phyloP scores from a whole-genome alignment of 2,329 filamentous ascomycete species.

The Xylaria sp. region DNA sequence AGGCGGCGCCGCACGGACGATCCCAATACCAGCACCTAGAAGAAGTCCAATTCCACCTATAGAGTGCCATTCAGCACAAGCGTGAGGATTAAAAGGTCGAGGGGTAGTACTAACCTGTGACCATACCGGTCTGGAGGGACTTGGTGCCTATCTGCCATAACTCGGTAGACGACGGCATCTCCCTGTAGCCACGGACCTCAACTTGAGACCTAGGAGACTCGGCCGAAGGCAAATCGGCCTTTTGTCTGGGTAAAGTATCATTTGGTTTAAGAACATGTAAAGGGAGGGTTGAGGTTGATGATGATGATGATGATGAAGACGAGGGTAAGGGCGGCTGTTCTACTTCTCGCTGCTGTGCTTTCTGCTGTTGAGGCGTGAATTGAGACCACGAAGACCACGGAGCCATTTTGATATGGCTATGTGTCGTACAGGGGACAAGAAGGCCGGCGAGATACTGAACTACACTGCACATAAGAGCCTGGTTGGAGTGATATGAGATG shows the following conservation, averaged over 20 bases:
- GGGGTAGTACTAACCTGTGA: constrained; percentile 42
- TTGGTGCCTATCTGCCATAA: constrained; percentile 45
- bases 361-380: constrained; percentile 30
- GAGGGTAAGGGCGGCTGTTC: constrained; percentile 6
- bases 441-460: neutral
- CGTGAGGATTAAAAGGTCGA: constrained; percentile 9
- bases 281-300: constrained; percentile 6
- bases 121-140: constrained; percentile 46
- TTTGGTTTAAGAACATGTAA: constrained; percentile 19
- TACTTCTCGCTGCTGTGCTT: constrained; percentile 23
- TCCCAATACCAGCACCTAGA: constrained; percentile 75
- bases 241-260: constrained; percentile 13
- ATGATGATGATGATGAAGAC: constrained; percentile 18
- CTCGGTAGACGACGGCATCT: constrained; percentile 43
- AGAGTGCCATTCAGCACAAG: constrained; percentile 41
- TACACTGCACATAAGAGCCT: neutral
- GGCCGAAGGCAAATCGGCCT: constrained; percentile 5
- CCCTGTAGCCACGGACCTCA: constrained; percentile 28
- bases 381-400: constrained; percentile 36
- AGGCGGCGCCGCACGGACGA: constrained; percentile 74
- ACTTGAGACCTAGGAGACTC: constrained; percentile 9
- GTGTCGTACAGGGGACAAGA: neutral
- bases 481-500: constrained; percentile 4
- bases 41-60: constrained; percentile 69
- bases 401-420: constrained; percentile 25